Conservation (phyloP, 2,329 filamentous ascomycete genomes). For the Didymella keratinophila region DNA sequence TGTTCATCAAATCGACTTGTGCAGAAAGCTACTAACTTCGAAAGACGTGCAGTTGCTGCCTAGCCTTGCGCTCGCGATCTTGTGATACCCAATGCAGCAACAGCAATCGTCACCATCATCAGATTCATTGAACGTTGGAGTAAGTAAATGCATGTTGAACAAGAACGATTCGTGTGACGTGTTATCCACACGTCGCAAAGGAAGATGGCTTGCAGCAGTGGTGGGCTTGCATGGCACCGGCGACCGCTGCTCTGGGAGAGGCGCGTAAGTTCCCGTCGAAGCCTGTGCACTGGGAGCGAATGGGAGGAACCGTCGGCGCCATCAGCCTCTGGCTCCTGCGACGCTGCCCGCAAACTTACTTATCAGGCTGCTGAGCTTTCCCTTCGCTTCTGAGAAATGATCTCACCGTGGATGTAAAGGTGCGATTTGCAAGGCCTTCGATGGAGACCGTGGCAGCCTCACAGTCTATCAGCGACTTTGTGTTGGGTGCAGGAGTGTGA, state of each 20-base stretch:
- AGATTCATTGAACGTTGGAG: background rate
- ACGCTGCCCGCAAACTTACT: background rate
- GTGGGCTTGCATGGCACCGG: conserved; percentile 14
- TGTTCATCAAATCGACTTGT: background rate
- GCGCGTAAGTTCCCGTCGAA: conserved; percentile 15
- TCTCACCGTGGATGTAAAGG: background rate
- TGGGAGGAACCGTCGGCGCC: conserved; percentile 14
- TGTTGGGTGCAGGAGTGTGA: background rate
- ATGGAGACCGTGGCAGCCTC: background rate
- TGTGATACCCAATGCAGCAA: background rate
- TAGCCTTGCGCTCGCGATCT: background rate
- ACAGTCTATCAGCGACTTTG: background rate
- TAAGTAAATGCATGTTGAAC: background rate
- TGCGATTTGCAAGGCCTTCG: background rate
- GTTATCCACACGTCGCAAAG: background rate
- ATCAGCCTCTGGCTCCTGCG: conserved; percentile 3
- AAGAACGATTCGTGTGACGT: conserved; percentile 1
- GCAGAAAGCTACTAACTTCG: background rate
- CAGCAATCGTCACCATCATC: background rate
- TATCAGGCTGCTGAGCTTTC: background rate
- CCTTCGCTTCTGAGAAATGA: background rate
- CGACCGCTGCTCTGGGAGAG: conserved; percentile 16
- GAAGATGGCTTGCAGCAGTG: conserved; percentile 17
- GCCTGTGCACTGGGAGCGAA: conserved; percentile 19
- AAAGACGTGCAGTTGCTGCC: conserved; percentile 3